These are phyloP conservation scores for Pseudocercospora cruenta DNA, from an alignment of 2,329 filamentous ascomycete species.

Conservation along the genomic window DNA sequence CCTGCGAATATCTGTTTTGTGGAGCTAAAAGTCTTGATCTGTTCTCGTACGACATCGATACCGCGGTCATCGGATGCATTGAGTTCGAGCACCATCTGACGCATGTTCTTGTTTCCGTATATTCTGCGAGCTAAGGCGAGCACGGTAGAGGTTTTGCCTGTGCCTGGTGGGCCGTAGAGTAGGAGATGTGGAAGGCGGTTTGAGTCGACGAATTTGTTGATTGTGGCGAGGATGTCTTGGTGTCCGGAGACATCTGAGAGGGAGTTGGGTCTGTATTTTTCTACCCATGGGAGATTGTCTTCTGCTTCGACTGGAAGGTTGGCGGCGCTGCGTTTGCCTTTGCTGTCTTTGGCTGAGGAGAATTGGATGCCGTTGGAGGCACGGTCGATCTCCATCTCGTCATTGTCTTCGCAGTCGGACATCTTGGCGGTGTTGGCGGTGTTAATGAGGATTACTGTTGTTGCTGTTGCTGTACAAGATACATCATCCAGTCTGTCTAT, in stretches of 20 bases:
- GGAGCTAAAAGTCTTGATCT: slow-evolving; percentile 98
- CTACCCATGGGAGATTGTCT: slow-evolving; percentile 94
- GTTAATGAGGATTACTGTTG: not conserved
- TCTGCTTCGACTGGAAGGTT: slow-evolving; percentile 93
- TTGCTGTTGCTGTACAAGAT: too few relatives aligned
- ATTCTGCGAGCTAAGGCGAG: slow-evolving; percentile 90
- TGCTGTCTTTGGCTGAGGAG: slow-evolving; percentile 70
- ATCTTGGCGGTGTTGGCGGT: slow-evolving; percentile 40
- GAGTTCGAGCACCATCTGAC: slow-evolving; percentile 97
- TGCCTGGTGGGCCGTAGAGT: slow-evolving; percentile 94
- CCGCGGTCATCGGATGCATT: slow-evolving; percentile 97
- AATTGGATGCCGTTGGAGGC: slow-evolving; percentile 62
- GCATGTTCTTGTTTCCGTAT: slow-evolving; percentile 88
- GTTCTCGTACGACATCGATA: slow-evolving; percentile 96
- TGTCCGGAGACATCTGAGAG: slow-evolving; percentile 94
- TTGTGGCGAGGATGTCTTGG: slow-evolving; percentile 94
- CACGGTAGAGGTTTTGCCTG: slow-evolving; percentile 96
- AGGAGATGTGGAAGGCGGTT: slow-evolving; percentile 95
- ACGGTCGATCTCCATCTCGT: slow-evolving; percentile 68
- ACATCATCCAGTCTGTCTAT: not conserved
- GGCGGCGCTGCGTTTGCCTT: slow-evolving; percentile 89
- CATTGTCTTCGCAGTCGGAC: slow-evolving; percentile 63
- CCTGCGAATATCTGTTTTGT: slow-evolving; percentile 91
- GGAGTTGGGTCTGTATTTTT: slow-evolving; percentile 91
- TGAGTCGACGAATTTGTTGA: slow-evolving; percentile 95